Base-by-base conservation (phyloP, 2,329 filamentous ascomycete species). In the Penicillium sp. region DNA sequence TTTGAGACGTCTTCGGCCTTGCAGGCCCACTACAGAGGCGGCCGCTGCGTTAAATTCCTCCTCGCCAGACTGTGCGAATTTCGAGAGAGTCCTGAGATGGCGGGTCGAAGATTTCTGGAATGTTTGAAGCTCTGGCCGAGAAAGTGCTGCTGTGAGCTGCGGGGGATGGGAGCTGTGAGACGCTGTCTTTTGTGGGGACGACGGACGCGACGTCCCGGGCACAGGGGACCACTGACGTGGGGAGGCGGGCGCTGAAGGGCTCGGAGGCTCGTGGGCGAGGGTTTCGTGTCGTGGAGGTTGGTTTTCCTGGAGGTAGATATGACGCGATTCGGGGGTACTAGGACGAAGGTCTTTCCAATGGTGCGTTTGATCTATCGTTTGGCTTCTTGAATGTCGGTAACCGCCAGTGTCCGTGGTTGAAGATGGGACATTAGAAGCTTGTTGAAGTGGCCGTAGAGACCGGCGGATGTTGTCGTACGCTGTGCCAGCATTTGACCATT, bases 71-170 rank as follows among this genome's bases (percentile, higher is more conserved):
- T 92, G 82, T 1, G 89, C 88, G 57, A 95, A 81, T 61, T 84
- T 87, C 6, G 92, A 95, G 31, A 97, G 76, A 0, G 89, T 91
- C 36, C 91, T 85, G 18, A 99, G 79, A 68, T 99, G 89, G 50
- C 87, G 86, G 1, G 93, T 97, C 0, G 92, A 88, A 0, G 93
- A 97, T 60, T 88, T 88, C 50, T 92, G 87, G 14, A 99, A 77
- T 29, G 82, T 85, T 66, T 90, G 82, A 10, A 97, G 77, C 56
- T 96, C 90, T 2, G 88, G 85, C 0, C 81, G 77, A 7, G 77
- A 79, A 13, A 90, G 69, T 3, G 79, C 74, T 11, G 77, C 66
- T 2, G 68, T 65, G 27, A 72, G 55, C 8, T 53, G 49, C 18
- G 64, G 63, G 28, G 65, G 61, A 35, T 62, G 64, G 19, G 65